phyloP scores from a whole-genome alignment of 768 basidiomycete genomes.

The Agaricus bisporus region DNA sequence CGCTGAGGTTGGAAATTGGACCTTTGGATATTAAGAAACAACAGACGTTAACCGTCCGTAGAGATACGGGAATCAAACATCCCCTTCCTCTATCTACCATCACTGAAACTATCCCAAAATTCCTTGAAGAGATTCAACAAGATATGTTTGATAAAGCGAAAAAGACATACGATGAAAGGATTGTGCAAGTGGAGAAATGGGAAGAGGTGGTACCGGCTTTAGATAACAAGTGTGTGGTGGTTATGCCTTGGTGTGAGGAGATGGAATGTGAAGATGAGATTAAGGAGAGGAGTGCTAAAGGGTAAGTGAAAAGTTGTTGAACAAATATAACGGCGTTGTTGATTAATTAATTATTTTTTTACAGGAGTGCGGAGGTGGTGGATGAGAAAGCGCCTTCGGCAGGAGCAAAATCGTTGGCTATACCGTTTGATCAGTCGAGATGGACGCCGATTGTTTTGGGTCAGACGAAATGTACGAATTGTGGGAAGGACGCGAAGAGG shows the following conservation, averaged over 20 bases:
- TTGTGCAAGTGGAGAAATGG: slow-evolving; percentile 80
- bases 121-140: slow-evolving; percentile 81
- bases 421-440: slow-evolving; percentile 88
- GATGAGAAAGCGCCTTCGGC: slow-evolving; percentile 97
- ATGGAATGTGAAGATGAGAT: slow-evolving; percentile 96
- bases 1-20: slow-evolving; percentile 94
- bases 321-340: not conserved
- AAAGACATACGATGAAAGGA: slow-evolving; percentile 58
- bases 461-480: slow-evolving; percentile 86
- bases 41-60: slow-evolving; percentile 80
- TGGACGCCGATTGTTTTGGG: slow-evolving; percentile 79
- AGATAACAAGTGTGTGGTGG: slow-evolving; percentile 81
- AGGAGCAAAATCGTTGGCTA: slow-evolving; percentile 94
- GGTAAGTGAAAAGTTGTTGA: slow-evolving; percentile 42
- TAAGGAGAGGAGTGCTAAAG: slow-evolving; percentile 85
- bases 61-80: slow-evolving; percentile 48
- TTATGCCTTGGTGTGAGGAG: slow-evolving; percentile 94
- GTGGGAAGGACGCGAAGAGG: slow-evolving; percentile 82
- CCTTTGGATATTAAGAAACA: slow-evolving; percentile 84
- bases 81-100: slow-evolving; percentile 39
- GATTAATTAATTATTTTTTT: slow-evolving; percentile 13
- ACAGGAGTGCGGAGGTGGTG: slow-evolving; percentile 62
- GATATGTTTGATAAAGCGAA: slow-evolving; percentile 86
- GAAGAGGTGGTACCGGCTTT: slow-evolving; percentile 88
- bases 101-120: slow-evolving; percentile 41